Conservation (phyloP, 768 basidiomycete genomes). For the Chalciporus chontae region DNA sequence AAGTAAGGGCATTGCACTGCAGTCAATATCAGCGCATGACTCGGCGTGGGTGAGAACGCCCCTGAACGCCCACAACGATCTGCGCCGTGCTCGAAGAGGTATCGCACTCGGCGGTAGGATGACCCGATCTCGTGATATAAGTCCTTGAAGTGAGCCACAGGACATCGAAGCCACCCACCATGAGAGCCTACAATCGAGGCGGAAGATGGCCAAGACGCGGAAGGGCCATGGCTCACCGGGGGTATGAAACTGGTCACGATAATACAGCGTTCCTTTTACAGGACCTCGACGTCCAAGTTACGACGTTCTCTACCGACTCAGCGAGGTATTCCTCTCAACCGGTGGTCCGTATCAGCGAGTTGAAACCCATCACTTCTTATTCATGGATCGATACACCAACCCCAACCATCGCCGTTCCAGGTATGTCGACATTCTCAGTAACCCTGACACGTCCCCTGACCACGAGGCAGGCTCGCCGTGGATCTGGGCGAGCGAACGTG, state of each 20-base stretch:
- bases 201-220: conserved; percentile 14
- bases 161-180: conserved; percentile 1
- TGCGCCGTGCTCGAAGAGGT: conserved; percentile 5
- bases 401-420: conserved; percentile 54
- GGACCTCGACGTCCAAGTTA: conserved; percentile 19
- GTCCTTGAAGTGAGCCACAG: background rate
- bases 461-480: conserved; percentile 52
- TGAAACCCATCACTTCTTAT: conserved; percentile 48
- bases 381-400: conserved; percentile 43
- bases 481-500: conserved; percentile 48
- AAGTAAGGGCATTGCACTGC: no score
- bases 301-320: conserved; percentile 15
- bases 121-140: conserved; percentile 1
- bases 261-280: conserved; percentile 16
- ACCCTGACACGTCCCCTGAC: background rate
- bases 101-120: no score
- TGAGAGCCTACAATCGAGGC: conserved; percentile 17
- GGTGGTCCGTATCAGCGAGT: conserved; percentile 34
- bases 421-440: conserved; percentile 22
- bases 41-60: no score
- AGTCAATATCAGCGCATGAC: no score
- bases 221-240: conserved; percentile 3
- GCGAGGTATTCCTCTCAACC: conserved; percentile 11
- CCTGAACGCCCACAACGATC: conserved; percentile 8
- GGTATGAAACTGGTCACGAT: background rate